A percentile compares a stretch with the other conserved stretches of the same genome.
Conservation (phyloP, 108 stramenopile genomes). For the Conticribra weissflogii region DNA sequence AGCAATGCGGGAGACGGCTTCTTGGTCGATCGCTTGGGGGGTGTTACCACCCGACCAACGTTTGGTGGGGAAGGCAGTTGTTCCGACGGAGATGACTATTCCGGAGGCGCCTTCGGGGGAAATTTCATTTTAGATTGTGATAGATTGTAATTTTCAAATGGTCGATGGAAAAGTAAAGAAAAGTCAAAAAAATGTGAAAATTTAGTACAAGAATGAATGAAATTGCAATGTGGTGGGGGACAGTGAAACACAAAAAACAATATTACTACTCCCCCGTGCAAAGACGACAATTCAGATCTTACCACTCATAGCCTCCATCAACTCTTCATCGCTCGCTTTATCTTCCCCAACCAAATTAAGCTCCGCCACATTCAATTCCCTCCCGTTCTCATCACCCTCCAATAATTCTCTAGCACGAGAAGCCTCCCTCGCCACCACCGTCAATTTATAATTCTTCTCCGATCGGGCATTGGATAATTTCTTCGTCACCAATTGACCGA, state of each 20-base stretch:
- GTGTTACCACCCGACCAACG: conserved; percentile 63
- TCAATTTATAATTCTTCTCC: conserved; percentile 25
- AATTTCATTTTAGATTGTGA: neutral
- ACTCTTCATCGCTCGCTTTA: conserved; percentile 29
- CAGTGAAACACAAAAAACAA: neutral
- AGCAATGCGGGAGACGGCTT: conserved; percentile 55
- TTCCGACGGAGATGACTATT: conserved; percentile 50
- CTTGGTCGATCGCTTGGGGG: conserved; percentile 59
- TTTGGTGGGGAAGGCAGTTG: conserved; percentile 56
- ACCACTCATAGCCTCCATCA: conserved; percentile 22
- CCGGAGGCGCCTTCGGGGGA: conserved; percentile 10
- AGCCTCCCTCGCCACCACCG: conserved; percentile 40
- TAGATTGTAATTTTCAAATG: too few relatives aligned
- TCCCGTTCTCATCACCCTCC: conserved; percentile 6
- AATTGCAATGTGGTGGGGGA: too few relatives aligned
- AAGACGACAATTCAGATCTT: neutral
- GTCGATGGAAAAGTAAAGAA: neutral
- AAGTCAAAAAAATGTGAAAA: neutral
- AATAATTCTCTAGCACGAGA: conserved; percentile 28
- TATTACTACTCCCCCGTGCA: neutral
- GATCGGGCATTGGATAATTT: conserved; percentile 20
- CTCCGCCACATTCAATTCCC: conserved; percentile 12
- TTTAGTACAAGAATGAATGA: too few relatives aligned
- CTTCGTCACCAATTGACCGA: conserved; percentile 48
- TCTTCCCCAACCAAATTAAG: conserved; percentile 40